These are phyloP conservation scores for Paecilomyces dactylethromorphus DNA, from an alignment of 2,329 filamentous ascomycete genomes.

Conservation along the genomic window DNA sequence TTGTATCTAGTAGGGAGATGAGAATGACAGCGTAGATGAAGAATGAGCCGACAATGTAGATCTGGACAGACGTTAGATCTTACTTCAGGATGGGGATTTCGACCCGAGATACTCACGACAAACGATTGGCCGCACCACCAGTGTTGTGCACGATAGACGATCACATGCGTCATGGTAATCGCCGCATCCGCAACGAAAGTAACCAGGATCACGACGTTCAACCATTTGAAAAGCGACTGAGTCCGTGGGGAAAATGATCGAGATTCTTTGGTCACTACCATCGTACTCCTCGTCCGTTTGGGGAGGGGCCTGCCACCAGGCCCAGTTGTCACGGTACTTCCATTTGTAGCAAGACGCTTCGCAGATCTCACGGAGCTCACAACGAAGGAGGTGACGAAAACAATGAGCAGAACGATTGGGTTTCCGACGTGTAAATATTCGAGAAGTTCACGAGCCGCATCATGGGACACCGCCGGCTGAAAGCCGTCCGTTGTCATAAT, in stretches of 20 bases:
- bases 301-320: conserved; percentile 85
- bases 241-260: conserved; percentile 58
- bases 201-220: conserved; percentile 63
- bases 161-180: conserved; percentile 67
- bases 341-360: conserved; percentile 39
- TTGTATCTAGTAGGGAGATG: conserved; percentile 78
- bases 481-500: conserved; percentile 3
- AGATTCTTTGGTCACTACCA: conserved; percentile 42
- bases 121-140: conserved; percentile 80
- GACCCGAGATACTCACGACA: conserved; percentile 52
- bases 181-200: conserved; percentile 71
- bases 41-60: conserved; percentile 76
- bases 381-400: conserved; percentile 59
- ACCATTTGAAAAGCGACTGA: conserved; percentile 68
- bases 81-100: neutral
- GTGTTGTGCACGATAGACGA: conserved; percentile 56
- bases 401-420: conserved; percentile 56
- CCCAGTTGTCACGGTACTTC: conserved; percentile 54
- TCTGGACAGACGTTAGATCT: conserved; percentile 44
- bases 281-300: conserved; percentile 49
- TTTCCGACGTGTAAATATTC: conserved; percentile 51
- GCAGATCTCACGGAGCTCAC: conserved; percentile 53
- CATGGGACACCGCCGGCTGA: conserved; percentile 3
- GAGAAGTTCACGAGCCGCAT: conserved; percentile 38
- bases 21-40: conserved; percentile 84